Evolutionary conservation across 306 rosid genomes (phyloP).

Genomic region (Alnus glutinosa): DNA sequence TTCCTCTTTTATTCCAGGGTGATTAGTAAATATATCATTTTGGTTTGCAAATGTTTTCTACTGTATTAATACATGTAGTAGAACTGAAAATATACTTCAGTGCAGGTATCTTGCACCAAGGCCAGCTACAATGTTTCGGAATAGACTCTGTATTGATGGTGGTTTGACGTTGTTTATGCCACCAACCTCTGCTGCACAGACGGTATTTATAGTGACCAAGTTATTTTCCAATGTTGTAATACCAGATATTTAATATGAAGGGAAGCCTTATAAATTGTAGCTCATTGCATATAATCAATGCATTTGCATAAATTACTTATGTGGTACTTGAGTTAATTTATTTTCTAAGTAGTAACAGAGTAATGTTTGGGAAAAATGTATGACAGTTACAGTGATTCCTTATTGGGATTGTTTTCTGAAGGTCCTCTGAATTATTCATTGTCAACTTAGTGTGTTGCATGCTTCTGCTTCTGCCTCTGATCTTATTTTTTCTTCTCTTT

Average conservation of each 20-base stretch:
- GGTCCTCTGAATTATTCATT: neutral
- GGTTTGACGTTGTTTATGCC: slow-evolving; percentile 97
- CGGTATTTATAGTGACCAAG: slow-evolving; percentile 51
- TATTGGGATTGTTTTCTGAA: neutral
- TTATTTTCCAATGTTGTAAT: slow-evolving; percentile 3
- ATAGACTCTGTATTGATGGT: slow-evolving; percentile 90
- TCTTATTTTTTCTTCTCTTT: too few species aligned
- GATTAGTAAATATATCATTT: slow-evolving; percentile 40
- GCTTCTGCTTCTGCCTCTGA: too few species aligned
- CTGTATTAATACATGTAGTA: slow-evolving; percentile 10
- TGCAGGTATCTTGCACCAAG: slow-evolving; percentile 91
- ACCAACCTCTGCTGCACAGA: slow-evolving; percentile 83
- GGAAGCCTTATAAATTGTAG: slow-evolving; percentile 2
- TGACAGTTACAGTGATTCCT: neutral
- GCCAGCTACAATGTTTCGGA: slow-evolving; percentile 81
- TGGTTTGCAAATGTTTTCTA: slow-evolving; percentile 18
- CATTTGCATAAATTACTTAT: neutral
- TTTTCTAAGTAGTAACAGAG: neutral
- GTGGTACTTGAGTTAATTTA: neutral
- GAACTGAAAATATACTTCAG: slow-evolving; percentile 16
- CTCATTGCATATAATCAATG: neutral
- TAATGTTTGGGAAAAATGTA: neutral
- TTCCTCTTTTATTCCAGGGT: slow-evolving; percentile 99
- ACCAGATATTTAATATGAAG: slow-evolving; percentile 4
- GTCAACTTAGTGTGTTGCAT: neutral